Base-by-base conservation (phyloP, 805 yeast genomes). In the Zygoascus flipseniorum region DNA sequence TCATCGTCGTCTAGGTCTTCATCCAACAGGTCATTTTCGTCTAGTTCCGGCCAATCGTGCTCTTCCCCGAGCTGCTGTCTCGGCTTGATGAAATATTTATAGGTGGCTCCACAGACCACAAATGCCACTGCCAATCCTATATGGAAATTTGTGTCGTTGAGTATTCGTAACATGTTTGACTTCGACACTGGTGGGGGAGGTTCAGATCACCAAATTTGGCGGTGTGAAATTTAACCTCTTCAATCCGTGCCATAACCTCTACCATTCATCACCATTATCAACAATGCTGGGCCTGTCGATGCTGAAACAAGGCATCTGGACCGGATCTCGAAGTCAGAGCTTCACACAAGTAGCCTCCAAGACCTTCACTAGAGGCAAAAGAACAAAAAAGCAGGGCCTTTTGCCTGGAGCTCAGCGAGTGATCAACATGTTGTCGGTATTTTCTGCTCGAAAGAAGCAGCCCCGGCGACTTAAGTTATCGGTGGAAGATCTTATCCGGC, bases 391-490 rank as follows among this genome's bases (percentile, higher is more conserved):
- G 18, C 68, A 72, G 55, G 59, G 54, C 23, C 66, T 72, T 53
- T 67, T 75, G 28, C 74, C 84, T 28, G 74, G 75, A 50, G 73
- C 76, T 47, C 74, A 78, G 66, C 72, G 80, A 53, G 69, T 74
- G 37, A 66, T 76, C 54, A 73, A 73, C 49, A 85, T 83, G 71
- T 76, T 92, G 57, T 84, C 95, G 43, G 96, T 92, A 20, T 68
- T 90, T 60, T 81, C 93, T 11, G 97, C 95, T 8, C 79, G 85
- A 54, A 83, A 89, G 73, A 92, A 89, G 69, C 90, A 84, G 69
- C 99, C 99, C 47, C 80, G 82, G 60, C 72, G 88, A 61, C 69
- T 93, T 58, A 87, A 83, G 62, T 72, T 89, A 35, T 77, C 83
- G 60, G 73, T 77, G 26, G 97, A 90, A 68, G 98, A 93, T 65